Evolutionary conservation across 257 asterid genomes (phyloP).

Genomic region (Phtheirospermum japonicum): DNA sequence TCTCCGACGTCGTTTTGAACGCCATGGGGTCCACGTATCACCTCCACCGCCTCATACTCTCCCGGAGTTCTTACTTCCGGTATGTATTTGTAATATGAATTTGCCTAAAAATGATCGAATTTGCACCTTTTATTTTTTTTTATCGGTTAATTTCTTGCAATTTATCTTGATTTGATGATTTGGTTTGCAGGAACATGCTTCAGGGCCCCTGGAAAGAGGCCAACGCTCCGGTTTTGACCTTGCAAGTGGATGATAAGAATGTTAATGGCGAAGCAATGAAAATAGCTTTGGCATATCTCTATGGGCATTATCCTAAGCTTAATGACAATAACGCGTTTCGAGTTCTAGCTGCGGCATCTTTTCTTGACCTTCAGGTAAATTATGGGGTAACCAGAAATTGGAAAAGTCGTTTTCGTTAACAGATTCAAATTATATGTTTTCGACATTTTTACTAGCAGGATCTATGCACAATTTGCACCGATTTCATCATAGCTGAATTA

Average conservation of each 20-base stretch:
- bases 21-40: conserved; percentile 78
- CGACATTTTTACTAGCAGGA: conserved; percentile 61
- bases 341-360: conserved; percentile 94
- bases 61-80: conserved; percentile 96
- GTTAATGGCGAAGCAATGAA: conserved; percentile 80
- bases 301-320: conserved; percentile 93
- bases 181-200: conserved; percentile 83
- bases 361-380: conserved; percentile 91
- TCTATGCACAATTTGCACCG: conserved; percentile 91
- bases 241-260: conserved; percentile 86
- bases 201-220: conserved; percentile 99
- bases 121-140: background rate
- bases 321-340: conserved; percentile 85
- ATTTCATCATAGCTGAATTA: conserved; percentile 82
- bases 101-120: background rate
- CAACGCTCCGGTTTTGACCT: conserved; percentile 73
- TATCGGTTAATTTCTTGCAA: background rate
- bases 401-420: conserved; percentile 8
- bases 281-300: conserved; percentile 86
- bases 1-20: conserved; percentile 82
- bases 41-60: conserved; percentile 90
- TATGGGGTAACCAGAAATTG: conserved; percentile 9
- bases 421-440: conserved; percentile 20
- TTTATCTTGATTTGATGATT: background rate
- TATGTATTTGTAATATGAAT: background rate